Percentiles rank a stretch among this genome's conserved stretches.
Conservation (phyloP, 1,284 basidiomycete species). For the Heimioporus punctisporus region DNA sequence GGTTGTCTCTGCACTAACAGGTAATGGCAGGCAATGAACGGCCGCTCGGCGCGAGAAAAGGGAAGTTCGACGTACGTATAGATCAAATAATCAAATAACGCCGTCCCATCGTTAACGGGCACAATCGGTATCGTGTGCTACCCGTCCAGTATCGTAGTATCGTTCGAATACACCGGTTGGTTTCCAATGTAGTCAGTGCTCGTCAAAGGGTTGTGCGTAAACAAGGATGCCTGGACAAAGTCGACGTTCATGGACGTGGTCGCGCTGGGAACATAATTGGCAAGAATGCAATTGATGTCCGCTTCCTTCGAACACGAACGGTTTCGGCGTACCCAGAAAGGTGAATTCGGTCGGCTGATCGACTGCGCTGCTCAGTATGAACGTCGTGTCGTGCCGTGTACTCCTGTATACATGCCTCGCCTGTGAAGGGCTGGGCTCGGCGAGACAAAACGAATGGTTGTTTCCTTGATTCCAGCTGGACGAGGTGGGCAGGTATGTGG, state of each 20-base stretch:
- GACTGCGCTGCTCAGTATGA: too few relatives aligned
- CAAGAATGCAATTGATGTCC: constrained; percentile 21
- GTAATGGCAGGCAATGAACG: too few relatives aligned
- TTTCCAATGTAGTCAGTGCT: constrained; percentile 15
- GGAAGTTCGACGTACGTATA: neutral
- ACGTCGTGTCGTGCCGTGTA: too few relatives aligned
- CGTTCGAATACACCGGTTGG: constrained; percentile 15
- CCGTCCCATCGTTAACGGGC: neutral
- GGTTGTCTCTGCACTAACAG: too few relatives aligned
- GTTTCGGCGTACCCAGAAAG: too few relatives aligned
- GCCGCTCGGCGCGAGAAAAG: too few relatives aligned
- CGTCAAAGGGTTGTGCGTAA: neutral
- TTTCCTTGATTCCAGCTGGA: too few relatives aligned
- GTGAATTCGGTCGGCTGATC: too few relatives aligned
- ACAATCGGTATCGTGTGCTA: constrained; percentile 11
- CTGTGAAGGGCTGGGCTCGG: too few relatives aligned
- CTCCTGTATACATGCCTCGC: too few relatives aligned
- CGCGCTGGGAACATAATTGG: constrained; percentile 1
- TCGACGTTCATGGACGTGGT: constrained; percentile 1
- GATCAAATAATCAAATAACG: constrained; percentile 6
- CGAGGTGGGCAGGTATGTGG: constrained; percentile 7
- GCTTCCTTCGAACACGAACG: too few relatives aligned
- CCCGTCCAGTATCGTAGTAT: neutral
- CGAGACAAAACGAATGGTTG: too few relatives aligned
- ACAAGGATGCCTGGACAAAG: neutral